Percentiles rank a stretch among this genome's conserved stretches.
phyloP scores from a whole-genome alignment of 2,329 filamentous ascomycete genomes.

The Dendrostoma leiphaemia region DNA sequence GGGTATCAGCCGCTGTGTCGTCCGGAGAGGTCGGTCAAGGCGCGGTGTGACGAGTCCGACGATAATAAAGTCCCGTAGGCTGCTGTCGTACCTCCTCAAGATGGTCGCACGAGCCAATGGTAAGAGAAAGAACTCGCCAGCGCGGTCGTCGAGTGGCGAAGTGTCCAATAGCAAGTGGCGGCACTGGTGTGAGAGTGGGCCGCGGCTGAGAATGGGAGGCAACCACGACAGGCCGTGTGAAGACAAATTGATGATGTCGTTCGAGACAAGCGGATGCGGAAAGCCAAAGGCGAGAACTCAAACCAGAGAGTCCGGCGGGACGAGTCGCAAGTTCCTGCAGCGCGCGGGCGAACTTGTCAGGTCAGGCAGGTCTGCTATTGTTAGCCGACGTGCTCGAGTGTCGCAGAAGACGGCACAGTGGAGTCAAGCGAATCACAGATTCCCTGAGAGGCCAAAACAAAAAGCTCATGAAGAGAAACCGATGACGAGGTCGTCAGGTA shows the following conservation, averaged over 20 bases:
- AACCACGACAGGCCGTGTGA: neutral
- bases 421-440: neutral
- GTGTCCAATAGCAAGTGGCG: neutral
- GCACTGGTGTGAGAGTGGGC: neutral
- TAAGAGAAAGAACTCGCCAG: too few species aligned
- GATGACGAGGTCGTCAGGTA: neutral
- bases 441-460: neutral
- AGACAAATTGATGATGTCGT: neutral
- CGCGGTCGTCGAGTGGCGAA: neutral
- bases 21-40: neutral
- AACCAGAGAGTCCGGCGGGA: neutral
- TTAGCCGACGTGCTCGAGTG: neutral
- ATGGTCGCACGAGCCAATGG: slow-evolving; percentile 2
- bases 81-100: slow-evolving; percentile 3
- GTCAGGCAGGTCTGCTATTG: neutral
- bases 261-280: neutral
- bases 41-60: slow-evolving; percentile 16
- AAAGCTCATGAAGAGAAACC: slow-evolving; percentile 17
- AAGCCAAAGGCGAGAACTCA: neutral
- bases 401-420: neutral
- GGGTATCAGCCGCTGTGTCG: slow-evolving; percentile 11
- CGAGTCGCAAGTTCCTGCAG: neutral
- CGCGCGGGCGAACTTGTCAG: neutral
- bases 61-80: slow-evolving; percentile 10
- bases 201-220: neutral